Base-by-base conservation (phyloP, 768 basidiomycete genomes). In the Auriculariales sp. region DNA sequence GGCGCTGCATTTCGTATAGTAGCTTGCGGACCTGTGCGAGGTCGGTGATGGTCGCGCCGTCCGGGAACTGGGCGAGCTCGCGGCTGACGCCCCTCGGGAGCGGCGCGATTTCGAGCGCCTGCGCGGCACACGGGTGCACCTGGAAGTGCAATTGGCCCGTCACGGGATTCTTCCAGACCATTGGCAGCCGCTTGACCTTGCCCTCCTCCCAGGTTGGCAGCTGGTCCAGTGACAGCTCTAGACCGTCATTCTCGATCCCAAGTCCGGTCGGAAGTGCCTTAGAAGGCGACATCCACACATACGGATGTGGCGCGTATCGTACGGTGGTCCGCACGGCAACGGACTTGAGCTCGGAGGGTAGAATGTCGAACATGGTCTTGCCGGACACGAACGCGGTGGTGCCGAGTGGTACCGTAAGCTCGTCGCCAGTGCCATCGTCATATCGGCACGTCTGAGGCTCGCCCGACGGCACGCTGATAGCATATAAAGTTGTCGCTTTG, bases 81-180 rank as follows among this genome's bases (percentile, higher is more conserved):
- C 73, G 70, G 25, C 65, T 65, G 0, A 75, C 73, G 22, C 74
- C 74, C 36, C 65, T 69, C 0, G 87, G 85, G 0, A 93, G 72
- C 14, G 89, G 77, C n/a, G 75, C 75, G 55, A 95, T 67, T 49
- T 81, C 53, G 28, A 93, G 71, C 56, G 83, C 78, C 31, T 69
- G 64, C 1, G 64, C 78, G 28, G 79, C 89, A 56, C 83, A 86
- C 3, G 86, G 90, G 61, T 94, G 92, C 3, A 94, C 91, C 60
- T 97, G 78, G 67, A 93, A 81, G 61, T 93, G 87, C 19, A 97
- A 72, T 2, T 69, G 68, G 24, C 81, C 79, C 11, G 90, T 94
- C 6, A 78, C 75, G 1, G 90, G 88, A 64, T 93, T 94, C 71
- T 93, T 93, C 92, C 92, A 94, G 5, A 83, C 77, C 52, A 87